Base-by-base conservation (phyloP, 176 grass and related monocot genomes). In the Pontederia crassipes region DNA sequence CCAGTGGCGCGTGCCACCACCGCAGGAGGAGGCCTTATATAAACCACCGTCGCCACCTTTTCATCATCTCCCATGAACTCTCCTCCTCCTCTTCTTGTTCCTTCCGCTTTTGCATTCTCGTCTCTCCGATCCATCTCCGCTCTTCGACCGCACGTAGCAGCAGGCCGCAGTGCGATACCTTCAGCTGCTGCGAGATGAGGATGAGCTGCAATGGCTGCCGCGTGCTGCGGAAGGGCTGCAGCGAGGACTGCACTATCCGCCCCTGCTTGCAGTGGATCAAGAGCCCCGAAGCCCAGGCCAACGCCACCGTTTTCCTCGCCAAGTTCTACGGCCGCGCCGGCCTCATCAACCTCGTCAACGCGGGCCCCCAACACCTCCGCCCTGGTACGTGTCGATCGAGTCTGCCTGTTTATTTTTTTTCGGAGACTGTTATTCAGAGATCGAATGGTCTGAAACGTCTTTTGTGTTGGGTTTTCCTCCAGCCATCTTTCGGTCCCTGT, bases 301-400 rank as follows among this genome's bases (percentile, higher is more conserved):
- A 82, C 2, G 67, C 79, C 53, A 82, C 73, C 29, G 28, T 82
- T 59, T 82, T 82, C 64, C 72, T 82, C 17, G 73, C 79, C 24
- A 82, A 82, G 53, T 82, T 82, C 67, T 82, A 82, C 12, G 73
- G 66, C 54, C 79, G 79, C 46, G 67, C 66, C 60, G 73, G 67
- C 9, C 72, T 82, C 28, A 65, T 82, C 15, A 75, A 82, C 52
- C 79, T 81, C 53, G 71, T 81, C 9, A 50, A 59, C 40, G 26
- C 66, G 3, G 72, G 72, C 6, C 59, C 79, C 17, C 57, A 66
- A 16, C 51, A 76, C 24, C 79, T 75, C 24, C 72, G 79, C 2
- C 59, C 72, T 8, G 72, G 71, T 80, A 69, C 32, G 0, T 45
- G 28, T 32, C 45, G 1, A 2, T 1, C 4, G 4, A 5, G 12